These are phyloP conservation scores for Microdochium nivale DNA, from an alignment of 2,329 filamentous ascomycete species.

Conservation along the genomic window DNA sequence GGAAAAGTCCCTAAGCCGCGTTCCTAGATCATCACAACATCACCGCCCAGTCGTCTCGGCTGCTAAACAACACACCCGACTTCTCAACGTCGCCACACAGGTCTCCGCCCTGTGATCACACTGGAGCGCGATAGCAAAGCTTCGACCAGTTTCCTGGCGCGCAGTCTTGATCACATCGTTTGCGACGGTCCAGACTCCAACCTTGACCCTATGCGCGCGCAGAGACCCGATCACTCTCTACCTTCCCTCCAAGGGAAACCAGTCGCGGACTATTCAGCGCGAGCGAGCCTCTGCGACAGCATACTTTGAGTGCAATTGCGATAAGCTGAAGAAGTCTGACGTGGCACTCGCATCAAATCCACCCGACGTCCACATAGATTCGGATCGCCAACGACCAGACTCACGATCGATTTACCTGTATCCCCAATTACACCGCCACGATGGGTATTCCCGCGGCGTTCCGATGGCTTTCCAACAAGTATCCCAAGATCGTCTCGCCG, in stretches of 20 bases:
- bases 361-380: neutral
- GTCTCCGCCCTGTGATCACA: neutral
- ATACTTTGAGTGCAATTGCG: neutral
- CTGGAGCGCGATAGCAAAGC: neutral
- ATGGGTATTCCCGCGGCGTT: conserved; percentile 97
- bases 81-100: no score
- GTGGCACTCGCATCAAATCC: no score
- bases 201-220: neutral
- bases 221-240: neutral
- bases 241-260: neutral
- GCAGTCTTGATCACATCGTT: neutral
- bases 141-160: neutral
- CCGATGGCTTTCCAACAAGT: conserved; percentile 93
- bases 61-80: no score
- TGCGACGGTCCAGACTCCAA: neutral
- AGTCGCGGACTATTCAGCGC: neutral
- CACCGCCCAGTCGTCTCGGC: neutral
- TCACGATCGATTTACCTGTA: neutral
- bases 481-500: conserved; percentile 91
- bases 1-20: neutral
- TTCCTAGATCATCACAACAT: neutral
- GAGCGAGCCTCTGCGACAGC: neutral
- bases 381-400: neutral
- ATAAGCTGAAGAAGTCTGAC: neutral
- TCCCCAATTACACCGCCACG: conserved; percentile 13